Evolutionary conservation across 139 green algal species (phyloP).

Genomic region (Closterium sp.): DNA sequence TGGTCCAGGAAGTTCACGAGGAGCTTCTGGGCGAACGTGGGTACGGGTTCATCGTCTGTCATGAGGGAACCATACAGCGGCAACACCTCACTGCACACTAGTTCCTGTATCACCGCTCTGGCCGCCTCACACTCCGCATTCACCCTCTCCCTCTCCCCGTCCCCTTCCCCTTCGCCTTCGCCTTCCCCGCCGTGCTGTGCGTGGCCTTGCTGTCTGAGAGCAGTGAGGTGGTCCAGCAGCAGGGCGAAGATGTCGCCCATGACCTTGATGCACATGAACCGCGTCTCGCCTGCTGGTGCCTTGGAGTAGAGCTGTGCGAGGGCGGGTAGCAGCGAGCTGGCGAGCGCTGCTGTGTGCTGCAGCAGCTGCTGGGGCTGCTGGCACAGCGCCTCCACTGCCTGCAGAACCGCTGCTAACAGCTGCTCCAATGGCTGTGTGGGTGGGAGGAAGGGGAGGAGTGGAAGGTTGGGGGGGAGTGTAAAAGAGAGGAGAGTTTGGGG

Average conservation of each 20-base stretch:
- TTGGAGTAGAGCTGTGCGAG: conserved; percentile 61
- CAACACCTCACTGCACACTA: conserved; percentile 51
- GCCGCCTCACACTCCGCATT: neutral
- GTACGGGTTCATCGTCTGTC: conserved; percentile 79
- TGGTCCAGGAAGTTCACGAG: conserved; percentile 57
- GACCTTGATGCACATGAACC: conserved; percentile 86
- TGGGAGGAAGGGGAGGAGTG: neutral
- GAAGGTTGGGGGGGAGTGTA: neutral
- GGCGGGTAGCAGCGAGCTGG: conserved; percentile 67
- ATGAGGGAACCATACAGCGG: conserved; percentile 78
- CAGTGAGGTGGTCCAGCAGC: conserved; percentile 22
- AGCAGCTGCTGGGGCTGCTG: conserved; percentile 67
- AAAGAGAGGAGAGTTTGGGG: neutral
- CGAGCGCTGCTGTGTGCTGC: conserved; percentile 56
- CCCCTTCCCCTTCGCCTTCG: neutral
- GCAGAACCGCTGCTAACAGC: conserved; percentile 67
- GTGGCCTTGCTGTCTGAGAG: neutral
- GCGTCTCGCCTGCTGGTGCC: conserved; percentile 63
- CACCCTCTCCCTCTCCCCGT: neutral
- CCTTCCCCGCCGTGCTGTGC: neutral
- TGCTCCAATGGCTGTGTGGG: conserved; percentile 49
- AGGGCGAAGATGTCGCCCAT: conserved; percentile 71
- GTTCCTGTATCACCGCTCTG: neutral
- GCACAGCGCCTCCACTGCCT: conserved; percentile 70
- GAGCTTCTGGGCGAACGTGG: conserved; percentile 88